A percentile compares a stretch with the other conserved stretches of the same genome.
Evolutionary conservation across 1,139 yeast species (phyloP).

Genomic region (Suhomyces coccinellae): DNA sequence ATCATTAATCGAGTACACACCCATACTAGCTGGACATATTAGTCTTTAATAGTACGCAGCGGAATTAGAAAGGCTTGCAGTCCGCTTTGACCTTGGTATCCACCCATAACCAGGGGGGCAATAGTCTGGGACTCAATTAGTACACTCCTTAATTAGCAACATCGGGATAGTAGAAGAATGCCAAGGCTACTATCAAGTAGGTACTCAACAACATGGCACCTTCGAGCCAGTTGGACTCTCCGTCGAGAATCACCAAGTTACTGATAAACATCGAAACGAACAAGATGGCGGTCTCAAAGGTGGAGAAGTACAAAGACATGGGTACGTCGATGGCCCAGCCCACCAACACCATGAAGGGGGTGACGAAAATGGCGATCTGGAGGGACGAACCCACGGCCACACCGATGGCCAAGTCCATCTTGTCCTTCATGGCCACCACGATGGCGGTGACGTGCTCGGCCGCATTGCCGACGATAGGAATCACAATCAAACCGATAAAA

Average conservation of each 20-base stretch:
- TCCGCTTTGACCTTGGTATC: too few relatives aligned
- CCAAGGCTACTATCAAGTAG: slow-evolving; percentile 81
- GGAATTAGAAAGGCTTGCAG: too few relatives aligned
- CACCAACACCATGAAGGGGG: slow-evolving; percentile 89
- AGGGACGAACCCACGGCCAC: slow-evolving; percentile 97
- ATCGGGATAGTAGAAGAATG: slow-evolving; percentile 82
- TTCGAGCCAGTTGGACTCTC: slow-evolving; percentile 95
- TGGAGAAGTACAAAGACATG: slow-evolving; percentile 88
- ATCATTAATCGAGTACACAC: too few relatives aligned
- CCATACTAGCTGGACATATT: too few relatives aligned
- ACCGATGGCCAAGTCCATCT: slow-evolving; percentile 96
- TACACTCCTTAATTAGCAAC: background rate
- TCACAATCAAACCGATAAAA: slow-evolving; percentile 86
- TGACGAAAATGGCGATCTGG: slow-evolving; percentile 91
- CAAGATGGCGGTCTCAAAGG: slow-evolving; percentile 89
- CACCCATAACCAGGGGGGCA: background rate
- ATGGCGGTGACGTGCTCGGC: slow-evolving; percentile 98
- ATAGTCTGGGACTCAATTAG: background rate
- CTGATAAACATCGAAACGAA: slow-evolving; percentile 86
- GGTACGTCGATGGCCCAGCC: slow-evolving; percentile 93
- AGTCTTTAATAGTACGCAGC: too few relatives aligned
- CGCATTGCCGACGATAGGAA: slow-evolving; percentile 97
- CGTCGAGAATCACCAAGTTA: slow-evolving; percentile 85
- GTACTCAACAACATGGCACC: slow-evolving; percentile 90
- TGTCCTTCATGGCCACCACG: slow-evolving; percentile 90